phyloP scores from a whole-genome alignment of 768 basidiomycete genomes.

The Boletus tomentosulus region DNA sequence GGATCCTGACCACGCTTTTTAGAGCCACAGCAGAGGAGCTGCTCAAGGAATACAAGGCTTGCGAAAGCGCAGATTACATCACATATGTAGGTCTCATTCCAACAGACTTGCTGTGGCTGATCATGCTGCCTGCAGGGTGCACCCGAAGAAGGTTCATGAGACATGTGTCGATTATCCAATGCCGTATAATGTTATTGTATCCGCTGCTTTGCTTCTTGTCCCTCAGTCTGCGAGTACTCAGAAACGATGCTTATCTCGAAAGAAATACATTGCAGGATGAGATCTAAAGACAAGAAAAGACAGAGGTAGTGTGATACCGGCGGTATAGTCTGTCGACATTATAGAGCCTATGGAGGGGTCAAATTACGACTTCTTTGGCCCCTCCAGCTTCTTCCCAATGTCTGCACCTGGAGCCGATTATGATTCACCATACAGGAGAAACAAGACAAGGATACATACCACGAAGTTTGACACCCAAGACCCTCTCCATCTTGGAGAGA shows the following conservation, averaged over 20 bases:
- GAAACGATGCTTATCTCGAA: slow-evolving; percentile 2
- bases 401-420: slow-evolving; percentile 48
- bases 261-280: slow-evolving; percentile 21
- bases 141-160: slow-evolving; percentile 28
- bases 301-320: slow-evolving; percentile 14
- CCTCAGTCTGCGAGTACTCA: slow-evolving; percentile 1
- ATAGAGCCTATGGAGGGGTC: slow-evolving; percentile 34
- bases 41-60: slow-evolving; percentile 92
- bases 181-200: background rate
- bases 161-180: slow-evolving; percentile 1
- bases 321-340: slow-evolving; percentile 25
- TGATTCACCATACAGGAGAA: slow-evolving; percentile 2
- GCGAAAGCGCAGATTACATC: slow-evolving; percentile 93
- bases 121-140: slow-evolving; percentile 27
- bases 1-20: slow-evolving; percentile 1
- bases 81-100: slow-evolving; percentile 56
- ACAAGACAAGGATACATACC: slow-evolving; percentile 45
- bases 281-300: slow-evolving; percentile 21
- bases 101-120: background rate
- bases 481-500: slow-evolving; percentile 83
- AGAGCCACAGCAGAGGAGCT: slow-evolving; percentile 86
- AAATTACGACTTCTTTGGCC: slow-evolving; percentile 65
- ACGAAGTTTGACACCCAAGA: slow-evolving; percentile 82
- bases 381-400: slow-evolving; percentile 85
- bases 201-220: background rate